Evolutionary conservation across 768 basidiomycete species (phyloP).

Genomic region (Kwoniella heveanensis): DNA sequence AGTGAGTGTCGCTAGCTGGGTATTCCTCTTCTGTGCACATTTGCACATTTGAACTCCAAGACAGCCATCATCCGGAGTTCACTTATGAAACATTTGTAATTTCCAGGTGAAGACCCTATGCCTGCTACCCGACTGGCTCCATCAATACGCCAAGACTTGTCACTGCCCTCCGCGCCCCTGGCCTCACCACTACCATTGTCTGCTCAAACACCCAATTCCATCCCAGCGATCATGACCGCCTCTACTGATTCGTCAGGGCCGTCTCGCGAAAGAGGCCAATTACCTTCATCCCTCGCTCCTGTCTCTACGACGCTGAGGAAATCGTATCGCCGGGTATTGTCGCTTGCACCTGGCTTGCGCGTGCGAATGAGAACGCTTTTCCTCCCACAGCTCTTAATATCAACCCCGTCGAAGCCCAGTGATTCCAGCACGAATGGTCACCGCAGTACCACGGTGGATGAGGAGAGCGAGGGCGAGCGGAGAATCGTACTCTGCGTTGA

Average conservation of each 20-base stretch:
- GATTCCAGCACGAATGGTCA: constrained; percentile 34
- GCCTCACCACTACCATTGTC: constrained; percentile 57
- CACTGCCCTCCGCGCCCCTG: constrained; percentile 60
- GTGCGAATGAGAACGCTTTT: constrained; percentile 95
- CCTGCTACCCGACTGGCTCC: constrained; percentile 74
- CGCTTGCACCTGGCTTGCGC: constrained; percentile 77
- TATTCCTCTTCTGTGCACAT: too few relatives aligned
- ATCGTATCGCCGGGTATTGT: constrained; percentile 77
- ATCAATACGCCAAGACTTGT: constrained; percentile 68
- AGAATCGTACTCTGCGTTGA: constrained; percentile 90
- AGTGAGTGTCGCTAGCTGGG: too few relatives aligned
- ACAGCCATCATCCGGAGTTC: too few relatives aligned
- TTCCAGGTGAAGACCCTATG: constrained; percentile 53
- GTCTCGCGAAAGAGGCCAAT: constrained; percentile 29
- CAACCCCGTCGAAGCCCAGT: constrained; percentile 65
- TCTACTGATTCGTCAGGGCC: constrained; percentile 60
- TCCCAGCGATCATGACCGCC: constrained; percentile 60
- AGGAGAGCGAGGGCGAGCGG: constrained; percentile 68
- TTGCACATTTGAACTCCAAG: too few relatives aligned
- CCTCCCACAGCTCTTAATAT: constrained; percentile 69
- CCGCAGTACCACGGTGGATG: constrained; percentile 55
- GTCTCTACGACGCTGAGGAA: constrained; percentile 71
- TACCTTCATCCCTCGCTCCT: constrained; percentile 48
- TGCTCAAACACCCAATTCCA: constrained; percentile 27
- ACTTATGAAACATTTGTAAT: neutral